These are phyloP conservation scores for Actinomortierella wolfii DNA, from an alignment of 371 early-diverging fungal species.

Conservation along the genomic window DNA sequence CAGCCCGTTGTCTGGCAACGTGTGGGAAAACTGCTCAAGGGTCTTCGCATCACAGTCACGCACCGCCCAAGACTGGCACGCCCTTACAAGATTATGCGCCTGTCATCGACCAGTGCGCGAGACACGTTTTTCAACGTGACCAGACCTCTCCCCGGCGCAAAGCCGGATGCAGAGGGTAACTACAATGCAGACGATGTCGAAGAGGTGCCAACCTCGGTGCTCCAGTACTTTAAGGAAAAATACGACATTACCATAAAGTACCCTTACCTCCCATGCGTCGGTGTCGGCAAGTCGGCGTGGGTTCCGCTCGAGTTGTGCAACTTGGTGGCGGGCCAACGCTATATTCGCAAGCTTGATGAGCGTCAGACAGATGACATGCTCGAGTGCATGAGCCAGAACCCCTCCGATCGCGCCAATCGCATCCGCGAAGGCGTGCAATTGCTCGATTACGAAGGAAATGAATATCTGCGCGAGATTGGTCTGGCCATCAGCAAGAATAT, in stretches of 20 bases:
- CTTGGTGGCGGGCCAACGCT: slow-evolving; percentile 80
- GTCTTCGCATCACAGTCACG: slow-evolving; percentile 66
- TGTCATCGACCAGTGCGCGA: slow-evolving; percentile 68
- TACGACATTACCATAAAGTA: slow-evolving; percentile 74
- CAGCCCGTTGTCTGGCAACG: slow-evolving; percentile 15
- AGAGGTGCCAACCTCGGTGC: slow-evolving; percentile 63
- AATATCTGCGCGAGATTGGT: slow-evolving; percentile 65
- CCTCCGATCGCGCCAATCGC: slow-evolving; percentile 66
- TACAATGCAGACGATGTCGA: slow-evolving; percentile 28
- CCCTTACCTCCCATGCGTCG: slow-evolving; percentile 84
- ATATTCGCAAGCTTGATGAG: slow-evolving; percentile 78
- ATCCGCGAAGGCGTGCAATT: slow-evolving; percentile 58
- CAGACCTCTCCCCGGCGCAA: slow-evolving; percentile 5
- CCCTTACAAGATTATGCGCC: slow-evolving; percentile 65
- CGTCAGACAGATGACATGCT: slow-evolving; percentile 93
- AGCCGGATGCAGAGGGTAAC: neutral
- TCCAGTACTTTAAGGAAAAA: slow-evolving; percentile 69
- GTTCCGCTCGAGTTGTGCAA: slow-evolving; percentile 92
- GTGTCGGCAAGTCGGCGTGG: slow-evolving; percentile 59
- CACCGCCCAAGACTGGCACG: slow-evolving; percentile 73
- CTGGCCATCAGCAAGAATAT: slow-evolving; percentile 67
- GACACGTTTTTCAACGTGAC: slow-evolving; percentile 65
- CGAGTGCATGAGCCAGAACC: slow-evolving; percentile 85
- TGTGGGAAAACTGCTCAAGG: slow-evolving; percentile 72
- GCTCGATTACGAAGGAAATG: slow-evolving; percentile 59